Conservation (phyloP, 495 filamentous ascomycete genomes). For the Trichocladium uniseriatum region DNA sequence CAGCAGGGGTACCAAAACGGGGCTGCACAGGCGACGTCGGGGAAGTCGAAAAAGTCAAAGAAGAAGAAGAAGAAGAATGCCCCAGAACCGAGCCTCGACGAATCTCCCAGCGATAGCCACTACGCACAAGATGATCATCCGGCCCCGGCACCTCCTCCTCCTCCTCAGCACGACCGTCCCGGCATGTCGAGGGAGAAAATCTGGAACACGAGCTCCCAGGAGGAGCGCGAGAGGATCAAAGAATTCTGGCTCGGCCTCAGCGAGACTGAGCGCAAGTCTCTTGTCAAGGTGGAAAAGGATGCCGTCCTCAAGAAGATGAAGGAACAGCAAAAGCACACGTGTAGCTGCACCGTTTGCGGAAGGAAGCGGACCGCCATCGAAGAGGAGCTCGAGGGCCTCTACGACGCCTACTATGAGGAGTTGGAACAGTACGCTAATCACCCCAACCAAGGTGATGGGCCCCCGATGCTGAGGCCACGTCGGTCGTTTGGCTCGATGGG, state of each 20-base stretch:
- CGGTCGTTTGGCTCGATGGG: constrained; percentile 47
- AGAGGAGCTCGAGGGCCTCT: constrained; percentile 96
- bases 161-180: constrained; percentile 23
- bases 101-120: constrained; percentile 8
- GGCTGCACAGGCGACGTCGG: constrained; percentile 4
- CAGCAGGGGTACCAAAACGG: constrained; percentile 11
- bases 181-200: constrained; percentile 70
- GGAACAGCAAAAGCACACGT: constrained; percentile 98
- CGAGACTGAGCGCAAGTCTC: constrained; percentile 82
- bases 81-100: constrained; percentile 8
- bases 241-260: constrained; percentile 97
- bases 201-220: constrained; percentile 89
- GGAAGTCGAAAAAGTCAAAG: constrained; percentile 50
- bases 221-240: constrained; percentile 94
- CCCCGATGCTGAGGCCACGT: constrained; percentile 58
- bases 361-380: constrained; percentile 95
- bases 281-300: constrained; percentile 98
- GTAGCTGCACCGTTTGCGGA: constrained; percentile 94
- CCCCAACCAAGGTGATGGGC: constrained; percentile 53
- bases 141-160: constrained; percentile 14
- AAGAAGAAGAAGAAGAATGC: constrained; percentile 49
- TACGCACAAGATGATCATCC: constrained; percentile 9
- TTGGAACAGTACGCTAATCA: constrained; percentile 94
- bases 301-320: constrained; percentile 99
- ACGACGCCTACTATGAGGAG: constrained; percentile 98